Evolutionary conservation across 768 basidiomycete genomes (phyloP), one percentile per base, ranked within the genome.

Genomic region (Leccinum imitatum): DNA sequence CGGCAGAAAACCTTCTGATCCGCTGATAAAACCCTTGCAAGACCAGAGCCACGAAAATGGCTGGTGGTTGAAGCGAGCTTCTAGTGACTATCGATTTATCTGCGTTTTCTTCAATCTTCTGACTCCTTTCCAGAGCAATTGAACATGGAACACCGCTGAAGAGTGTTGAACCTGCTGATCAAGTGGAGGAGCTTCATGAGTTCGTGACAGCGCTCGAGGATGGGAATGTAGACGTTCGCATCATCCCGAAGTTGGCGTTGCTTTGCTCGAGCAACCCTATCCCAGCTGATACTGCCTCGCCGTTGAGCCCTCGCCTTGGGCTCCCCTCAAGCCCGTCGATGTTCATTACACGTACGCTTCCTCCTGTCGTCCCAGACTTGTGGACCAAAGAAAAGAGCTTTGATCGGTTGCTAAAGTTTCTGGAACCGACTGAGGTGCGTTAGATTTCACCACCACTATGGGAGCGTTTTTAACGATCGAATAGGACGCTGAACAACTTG

Each of bases 51-150:
- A 87, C 65, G 87, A 90, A 67, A 86, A 84, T 21, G 84, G 84
- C 7, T 95, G 93, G 93, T 95, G 93, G 93, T 70, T 85, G 62
- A 91, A 90, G 70, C 80, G 89, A 63, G 86, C 84, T 71, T 77
- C 82, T 46, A 73, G 93, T 95, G 69, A 71, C 86, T 83, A 46
- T 46, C 33, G 6, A 53, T 35, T 35, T 17, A 6, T 39, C 46
- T 54, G 4, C 19, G n/a, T 23, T 25, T 52, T 23, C 19, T 14
- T 54, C 31, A 1, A 17, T 31, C 25, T 62, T 55, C 62, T 71
- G 55, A 73, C 27, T 15, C 15, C 19, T 25, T 52, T 51, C 31
- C n/a, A 39, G 27, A 73, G 73, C 62, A 33, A 73, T 85, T 61
- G 79, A 80, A 27, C 80, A 83, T 65, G 79, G 80, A 41, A 78